Percentiles rank a stretch among this genome's conserved stretches.
Conservation (phyloP, 441 rosid species). For the Adansonia gregorii region DNA sequence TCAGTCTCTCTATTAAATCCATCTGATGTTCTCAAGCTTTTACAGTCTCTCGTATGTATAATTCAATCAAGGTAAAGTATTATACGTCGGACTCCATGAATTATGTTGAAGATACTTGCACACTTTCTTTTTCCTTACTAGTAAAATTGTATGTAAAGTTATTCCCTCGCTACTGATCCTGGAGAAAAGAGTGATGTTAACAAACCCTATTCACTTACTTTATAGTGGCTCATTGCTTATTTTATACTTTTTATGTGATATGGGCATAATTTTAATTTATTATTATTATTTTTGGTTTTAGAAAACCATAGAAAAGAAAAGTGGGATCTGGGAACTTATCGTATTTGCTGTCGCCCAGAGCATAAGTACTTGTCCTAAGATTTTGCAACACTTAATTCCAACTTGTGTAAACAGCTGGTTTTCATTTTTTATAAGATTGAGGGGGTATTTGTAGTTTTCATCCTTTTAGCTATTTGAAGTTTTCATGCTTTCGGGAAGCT, state of each 20-base stretch:
- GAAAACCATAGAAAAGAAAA: not conserved
- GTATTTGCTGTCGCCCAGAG: not conserved
- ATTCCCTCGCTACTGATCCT: not conserved
- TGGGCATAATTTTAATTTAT: not conserved
- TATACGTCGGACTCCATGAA: not conserved
- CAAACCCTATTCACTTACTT: not conserved
- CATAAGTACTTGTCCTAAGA: not conserved
- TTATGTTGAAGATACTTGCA: not conserved
- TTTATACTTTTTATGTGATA: not conserved
- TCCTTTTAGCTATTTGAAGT: not conserved
- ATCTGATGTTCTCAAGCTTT: constrained; percentile 76
- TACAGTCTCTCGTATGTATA: constrained; percentile 68
- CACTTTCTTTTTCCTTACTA: constrained; percentile 1
- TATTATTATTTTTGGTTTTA: no score
- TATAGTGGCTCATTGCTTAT: not conserved
- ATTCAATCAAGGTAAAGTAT: constrained; percentile 67
- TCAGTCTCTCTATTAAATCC: constrained; percentile 71
- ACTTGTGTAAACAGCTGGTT: not conserved
- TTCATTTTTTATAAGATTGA: not conserved
- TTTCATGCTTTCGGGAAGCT: not conserved
- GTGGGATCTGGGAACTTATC: not conserved
- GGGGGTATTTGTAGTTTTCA: not conserved
- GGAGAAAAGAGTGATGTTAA: not conserved
- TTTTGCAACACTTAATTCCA: not conserved
- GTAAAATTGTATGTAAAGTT: constrained; percentile 11